Evolutionary conservation across 306 rosid species (phyloP).

Genomic region (Purshia tridentata): DNA sequence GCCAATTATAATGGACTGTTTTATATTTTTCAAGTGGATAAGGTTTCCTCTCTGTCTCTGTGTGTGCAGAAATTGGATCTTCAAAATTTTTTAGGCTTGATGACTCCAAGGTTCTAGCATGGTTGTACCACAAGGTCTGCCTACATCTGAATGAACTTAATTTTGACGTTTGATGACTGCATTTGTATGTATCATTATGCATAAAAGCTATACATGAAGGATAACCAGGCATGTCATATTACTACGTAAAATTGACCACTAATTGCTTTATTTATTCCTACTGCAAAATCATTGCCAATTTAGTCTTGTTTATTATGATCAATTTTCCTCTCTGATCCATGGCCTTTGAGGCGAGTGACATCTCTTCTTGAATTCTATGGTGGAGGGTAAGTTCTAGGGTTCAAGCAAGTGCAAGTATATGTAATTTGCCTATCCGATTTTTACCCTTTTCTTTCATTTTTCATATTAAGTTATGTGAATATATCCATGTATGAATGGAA

Average conservation of each 20-base stretch:
- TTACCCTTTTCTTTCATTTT: not conserved
- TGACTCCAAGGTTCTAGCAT: constrained; percentile 76
- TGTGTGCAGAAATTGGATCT: constrained; percentile 75
- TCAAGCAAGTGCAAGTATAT: not conserved
- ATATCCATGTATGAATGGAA: not conserved
- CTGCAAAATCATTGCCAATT: not conserved
- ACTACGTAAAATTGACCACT: not conserved
- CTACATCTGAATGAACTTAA: constrained; percentile 10
- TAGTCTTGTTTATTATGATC: not conserved
- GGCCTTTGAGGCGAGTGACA: not conserved
- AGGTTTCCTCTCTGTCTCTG: constrained; percentile 20
- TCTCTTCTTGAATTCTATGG: not conserved
- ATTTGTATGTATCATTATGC: not conserved
- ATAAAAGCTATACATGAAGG: not conserved
- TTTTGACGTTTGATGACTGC: constrained; percentile 9
- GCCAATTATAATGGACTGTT: not conserved
- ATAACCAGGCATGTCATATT: not conserved
- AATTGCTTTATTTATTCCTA: not conserved
- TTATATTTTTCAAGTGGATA: not conserved
- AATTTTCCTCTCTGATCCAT: not conserved
- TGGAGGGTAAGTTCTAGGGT: not conserved
- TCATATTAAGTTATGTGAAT: not conserved
- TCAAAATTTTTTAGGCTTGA: constrained; percentile 82
- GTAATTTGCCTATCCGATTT: not conserved
- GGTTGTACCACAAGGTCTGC: constrained; percentile 81